Percentiles rank a stretch among this genome's conserved stretches.
Evolutionary conservation across 2,329 filamentous ascomycete genomes (phyloP).

Genomic region (Apiospora arundinis): DNA sequence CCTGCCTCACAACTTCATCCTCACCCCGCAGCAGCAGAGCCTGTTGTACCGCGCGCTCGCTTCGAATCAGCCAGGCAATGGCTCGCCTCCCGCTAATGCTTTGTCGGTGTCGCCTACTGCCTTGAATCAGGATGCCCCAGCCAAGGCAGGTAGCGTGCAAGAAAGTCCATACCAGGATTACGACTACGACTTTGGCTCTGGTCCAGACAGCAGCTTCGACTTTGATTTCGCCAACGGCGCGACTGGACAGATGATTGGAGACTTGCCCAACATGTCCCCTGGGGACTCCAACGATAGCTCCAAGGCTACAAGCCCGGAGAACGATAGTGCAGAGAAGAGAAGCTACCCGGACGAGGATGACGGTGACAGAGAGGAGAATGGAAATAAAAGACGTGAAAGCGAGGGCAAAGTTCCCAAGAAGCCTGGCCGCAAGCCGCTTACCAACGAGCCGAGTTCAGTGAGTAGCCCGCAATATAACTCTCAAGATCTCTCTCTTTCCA

Average conservation of each 20-base stretch:
- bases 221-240: slow-evolving; percentile 66
- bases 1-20: slow-evolving; percentile 64
- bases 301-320: slow-evolving; percentile 66
- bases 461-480: slow-evolving; percentile 48
- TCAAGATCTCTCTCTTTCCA: neutral
- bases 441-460: slow-evolving; percentile 91
- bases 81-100: slow-evolving; percentile 44
- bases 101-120: slow-evolving; percentile 55
- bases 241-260: slow-evolving; percentile 75
- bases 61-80: slow-evolving; percentile 63
- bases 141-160: slow-evolving; percentile 60
- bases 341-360: slow-evolving; percentile 75
- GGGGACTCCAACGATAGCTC: slow-evolving; percentile 41
- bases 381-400: slow-evolving; percentile 77
- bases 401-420: slow-evolving; percentile 90
- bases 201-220: slow-evolving; percentile 77
- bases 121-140: slow-evolving; percentile 55
- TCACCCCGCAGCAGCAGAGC: slow-evolving; percentile 79
- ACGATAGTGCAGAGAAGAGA: slow-evolving; percentile 71
- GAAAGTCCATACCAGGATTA: slow-evolving; percentile 87
- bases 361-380: slow-evolving; percentile 59
- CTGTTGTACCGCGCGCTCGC: slow-evolving; percentile 78
- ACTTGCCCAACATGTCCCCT: slow-evolving; percentile 63
- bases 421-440: slow-evolving; percentile 91
- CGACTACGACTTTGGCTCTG: slow-evolving; percentile 76